Conservation (phyloP, 331 rosid species). For the Quercus tomentella region DNA sequence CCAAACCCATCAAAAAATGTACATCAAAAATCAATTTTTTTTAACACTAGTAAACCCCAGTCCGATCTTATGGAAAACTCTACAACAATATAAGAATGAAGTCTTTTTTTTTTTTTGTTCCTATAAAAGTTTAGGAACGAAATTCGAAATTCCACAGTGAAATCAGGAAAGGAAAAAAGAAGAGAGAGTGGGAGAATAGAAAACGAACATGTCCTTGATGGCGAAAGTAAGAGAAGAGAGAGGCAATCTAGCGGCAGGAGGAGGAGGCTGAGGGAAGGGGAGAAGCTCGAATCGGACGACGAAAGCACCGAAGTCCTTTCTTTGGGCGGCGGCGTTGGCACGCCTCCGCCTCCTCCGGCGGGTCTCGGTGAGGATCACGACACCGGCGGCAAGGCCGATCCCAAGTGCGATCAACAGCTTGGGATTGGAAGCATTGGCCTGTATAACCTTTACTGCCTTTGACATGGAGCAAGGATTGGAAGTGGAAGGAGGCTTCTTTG, state of each 20-base stretch:
- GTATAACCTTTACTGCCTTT: slow-evolving; percentile 41
- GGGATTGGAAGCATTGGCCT: slow-evolving; percentile 57
- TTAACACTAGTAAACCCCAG: too few relatives aligned
- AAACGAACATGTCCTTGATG: slow-evolving; percentile 58
- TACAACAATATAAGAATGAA: too few relatives aligned
- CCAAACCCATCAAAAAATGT: not conserved
- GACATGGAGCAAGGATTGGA: not conserved
- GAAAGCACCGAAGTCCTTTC: slow-evolving; percentile 61
- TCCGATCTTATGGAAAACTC: too few relatives aligned
- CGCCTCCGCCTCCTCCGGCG: slow-evolving; percentile 41
- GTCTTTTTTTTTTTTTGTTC: too few relatives aligned
- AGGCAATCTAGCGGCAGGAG: slow-evolving; percentile 57
- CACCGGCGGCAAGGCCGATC: slow-evolving; percentile 53
- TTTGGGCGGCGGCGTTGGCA: slow-evolving; percentile 2
- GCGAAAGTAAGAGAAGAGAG: slow-evolving; percentile 65
- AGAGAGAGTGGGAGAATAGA: slow-evolving; percentile 5
- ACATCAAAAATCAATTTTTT: too few relatives aligned
- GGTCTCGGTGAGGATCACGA: slow-evolving; percentile 52
- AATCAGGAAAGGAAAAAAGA: not conserved
- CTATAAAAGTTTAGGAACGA: not conserved
- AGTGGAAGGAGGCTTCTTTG: too few relatives aligned
- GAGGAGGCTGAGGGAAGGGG: slow-evolving; percentile 78
- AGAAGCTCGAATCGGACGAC: slow-evolving; percentile 57
- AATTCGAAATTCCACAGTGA: not conserved
- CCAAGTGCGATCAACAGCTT: slow-evolving; percentile 72